These are phyloP conservation scores for Kwoniella europaea DNA, from an alignment of 768 basidiomycete species.

Conservation along the genomic window DNA sequence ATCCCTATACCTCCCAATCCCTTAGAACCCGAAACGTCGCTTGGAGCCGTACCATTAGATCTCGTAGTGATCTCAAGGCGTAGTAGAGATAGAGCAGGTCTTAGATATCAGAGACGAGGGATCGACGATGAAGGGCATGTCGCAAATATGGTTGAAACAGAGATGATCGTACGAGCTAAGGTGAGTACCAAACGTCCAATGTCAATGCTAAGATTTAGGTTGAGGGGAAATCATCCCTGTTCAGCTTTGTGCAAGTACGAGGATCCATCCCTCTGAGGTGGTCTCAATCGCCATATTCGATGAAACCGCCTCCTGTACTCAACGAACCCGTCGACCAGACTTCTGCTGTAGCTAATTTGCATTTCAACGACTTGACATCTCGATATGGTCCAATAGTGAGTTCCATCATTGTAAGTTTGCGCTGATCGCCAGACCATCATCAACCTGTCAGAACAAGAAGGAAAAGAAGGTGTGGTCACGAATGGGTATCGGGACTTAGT, in stretches of 20 bases:
- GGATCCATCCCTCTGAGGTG: constrained; percentile 95
- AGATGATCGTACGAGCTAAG: constrained; percentile 81
- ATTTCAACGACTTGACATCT: constrained; percentile 70
- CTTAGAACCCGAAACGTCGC: constrained; percentile 29
- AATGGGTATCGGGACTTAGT: constrained; percentile 75
- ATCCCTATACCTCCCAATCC: constrained; percentile 59
- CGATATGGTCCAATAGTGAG: constrained; percentile 79
- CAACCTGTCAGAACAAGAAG: constrained; percentile 87
- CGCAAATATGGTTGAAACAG: constrained; percentile 72
- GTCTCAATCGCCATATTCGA: constrained; percentile 82
- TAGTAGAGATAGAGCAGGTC: constrained; percentile 84
- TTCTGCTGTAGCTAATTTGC: constrained; percentile 70
- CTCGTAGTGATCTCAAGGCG: constrained; percentile 84
- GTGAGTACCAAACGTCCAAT: constrained; percentile 60
- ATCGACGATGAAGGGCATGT: constrained; percentile 90
- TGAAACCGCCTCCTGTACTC: constrained; percentile 85
- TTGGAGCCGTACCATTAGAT: constrained; percentile 63
- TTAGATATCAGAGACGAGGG: constrained; percentile 92
- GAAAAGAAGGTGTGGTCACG: constrained; percentile 82
- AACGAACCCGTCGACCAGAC: constrained; percentile 77
- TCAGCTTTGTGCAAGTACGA: constrained; percentile 86
- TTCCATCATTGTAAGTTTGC: constrained; percentile 14
- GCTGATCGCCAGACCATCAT: constrained; percentile 68
- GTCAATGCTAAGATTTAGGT: constrained; percentile 62
- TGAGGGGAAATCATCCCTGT: constrained; percentile 74